These are phyloP conservation scores for Celoporthe dispersa DNA, from an alignment of 2,329 filamentous ascomycete species.

Conservation along the genomic window DNA sequence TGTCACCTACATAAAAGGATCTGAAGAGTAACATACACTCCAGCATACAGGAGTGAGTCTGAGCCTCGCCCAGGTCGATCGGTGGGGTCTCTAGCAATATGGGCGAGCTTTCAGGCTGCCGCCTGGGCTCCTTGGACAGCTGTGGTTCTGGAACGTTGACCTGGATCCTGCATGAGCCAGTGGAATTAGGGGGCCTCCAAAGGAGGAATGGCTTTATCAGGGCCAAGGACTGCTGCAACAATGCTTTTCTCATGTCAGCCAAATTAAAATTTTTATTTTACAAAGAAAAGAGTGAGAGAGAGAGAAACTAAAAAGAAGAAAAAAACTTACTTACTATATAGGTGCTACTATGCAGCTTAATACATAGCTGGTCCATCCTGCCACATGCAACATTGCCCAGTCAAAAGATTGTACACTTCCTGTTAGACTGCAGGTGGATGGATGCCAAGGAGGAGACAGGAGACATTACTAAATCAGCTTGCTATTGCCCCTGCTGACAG, in stretches of 20 bases:
- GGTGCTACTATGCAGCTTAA: background rate
- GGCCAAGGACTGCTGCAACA: background rate
- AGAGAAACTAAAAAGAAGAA: no score
- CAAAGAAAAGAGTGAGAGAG: no score
- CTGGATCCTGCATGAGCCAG: background rate
- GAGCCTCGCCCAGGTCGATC: background rate
- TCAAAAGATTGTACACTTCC: background rate
- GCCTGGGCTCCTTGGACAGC: background rate
- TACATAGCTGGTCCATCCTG: background rate
- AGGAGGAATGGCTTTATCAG: conserved; percentile 2
- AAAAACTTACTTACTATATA: no score
- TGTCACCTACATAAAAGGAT: background rate
- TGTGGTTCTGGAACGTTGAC: background rate
- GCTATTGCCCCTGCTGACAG: background rate
- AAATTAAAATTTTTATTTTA: background rate
- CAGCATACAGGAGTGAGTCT: background rate
- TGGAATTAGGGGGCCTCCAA: background rate
- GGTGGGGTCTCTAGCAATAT: background rate
- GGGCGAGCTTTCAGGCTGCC: background rate
- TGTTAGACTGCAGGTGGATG: background rate
- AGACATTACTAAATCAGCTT: background rate
- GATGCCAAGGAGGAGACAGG: background rate
- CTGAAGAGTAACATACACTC: background rate
- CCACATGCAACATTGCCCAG: background rate
- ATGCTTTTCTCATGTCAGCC: background rate